Base-by-base conservation (phyloP, 2,329 filamentous ascomycete genomes). In the Hypomyces perniciosus region DNA sequence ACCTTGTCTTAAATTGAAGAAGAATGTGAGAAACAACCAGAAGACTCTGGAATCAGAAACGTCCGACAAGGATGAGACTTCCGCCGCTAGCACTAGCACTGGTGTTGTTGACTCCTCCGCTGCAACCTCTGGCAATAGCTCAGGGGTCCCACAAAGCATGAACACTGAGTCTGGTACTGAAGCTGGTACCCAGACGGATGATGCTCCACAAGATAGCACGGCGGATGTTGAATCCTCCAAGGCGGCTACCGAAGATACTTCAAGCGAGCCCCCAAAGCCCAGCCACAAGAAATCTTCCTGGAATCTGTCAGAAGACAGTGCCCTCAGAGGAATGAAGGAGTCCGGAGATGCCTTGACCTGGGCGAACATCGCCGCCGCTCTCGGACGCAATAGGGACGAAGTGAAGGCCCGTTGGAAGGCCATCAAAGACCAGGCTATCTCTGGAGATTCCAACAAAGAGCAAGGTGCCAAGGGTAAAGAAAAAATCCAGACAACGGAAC, bases 241-340 rank as follows among this genome's bases (percentile, higher is more conserved):
- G 10, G n/a, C 35, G 6, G n/a, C 10, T 38, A 38, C 20, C 20
- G 20, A 20, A 20, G 20, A 20, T 20, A 20, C 20, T 20, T 20
- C 20, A 20, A 20, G 20, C 20, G 13, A 13, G 12, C 35, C 9
- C 13, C 35, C 35, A 38, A 38, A n/a, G 8, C 35, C 6, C 12
- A 12, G 39, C 20, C 5, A 29, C 8, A 7, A 43, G 27, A n/a
- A 6, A 9, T 46, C 50, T 4, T 52, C 30, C 4, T 71, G 69
- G 69, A 60, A 65, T 8, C 45, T 64, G 7, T 71, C 69, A 0
- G 63, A 72, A 28, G 68, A 72, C 45, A 53, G 55, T 8, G 54
- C 67, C 4, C 62, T 72, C 6, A 51, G 60, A 2, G 60, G 61
- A 35, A 67, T 72, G 65, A 71, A 68, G 50, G 60, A 62, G 30